Base-by-base conservation (phyloP, 805 yeast species). In the Candida ponderosae region DNA sequence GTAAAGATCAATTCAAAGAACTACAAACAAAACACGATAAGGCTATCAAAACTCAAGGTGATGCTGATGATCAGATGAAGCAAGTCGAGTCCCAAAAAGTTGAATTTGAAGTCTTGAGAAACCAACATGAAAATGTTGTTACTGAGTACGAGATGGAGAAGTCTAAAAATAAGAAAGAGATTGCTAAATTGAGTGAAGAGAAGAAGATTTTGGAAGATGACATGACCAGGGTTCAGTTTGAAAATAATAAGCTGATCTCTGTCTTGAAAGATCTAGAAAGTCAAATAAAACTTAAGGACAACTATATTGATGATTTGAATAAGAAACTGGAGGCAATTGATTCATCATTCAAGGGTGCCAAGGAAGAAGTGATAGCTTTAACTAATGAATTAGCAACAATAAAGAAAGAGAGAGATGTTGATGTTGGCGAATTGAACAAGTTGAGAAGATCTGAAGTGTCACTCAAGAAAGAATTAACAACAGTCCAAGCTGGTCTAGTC, bases 1-100 rank as follows among this genome's bases (percentile, higher is more conserved):
- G 87, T 0, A 76, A 72, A 44, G 86, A 81, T 33, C 61, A 74
- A 37, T 36, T 79, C 17, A 79, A 81, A 46, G 54, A 50, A 4
- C 26, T 57, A 16, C 54, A 50, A n/a, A 7, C 20, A 31, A 40
- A 37, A 9, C 28, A 32, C 9, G 39, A 39, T 15, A 50, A 43
- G 33, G 31, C 44, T 15, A 40, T 42, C 11, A 36, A 31, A 7
- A 26, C 41, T 32, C 30, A 40, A 15, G 44, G 42, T 14, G 42
- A 43, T 13, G 40, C 42, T 9, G 37, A 40, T 19, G 42, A 46
- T 13, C 35, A 36, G 6, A 36, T 33, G 16, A 41, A 44, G 16
- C 37, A 43, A 5, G 35, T 53, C 14, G 42, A 49, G 19, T 45
- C 43, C 2, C 46, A 57, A 14, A 51, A 55, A 36, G 29, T 39